Base-by-base conservation (phyloP, 2,329 filamentous ascomycete genomes). In the Cercospora sp. region DNA sequence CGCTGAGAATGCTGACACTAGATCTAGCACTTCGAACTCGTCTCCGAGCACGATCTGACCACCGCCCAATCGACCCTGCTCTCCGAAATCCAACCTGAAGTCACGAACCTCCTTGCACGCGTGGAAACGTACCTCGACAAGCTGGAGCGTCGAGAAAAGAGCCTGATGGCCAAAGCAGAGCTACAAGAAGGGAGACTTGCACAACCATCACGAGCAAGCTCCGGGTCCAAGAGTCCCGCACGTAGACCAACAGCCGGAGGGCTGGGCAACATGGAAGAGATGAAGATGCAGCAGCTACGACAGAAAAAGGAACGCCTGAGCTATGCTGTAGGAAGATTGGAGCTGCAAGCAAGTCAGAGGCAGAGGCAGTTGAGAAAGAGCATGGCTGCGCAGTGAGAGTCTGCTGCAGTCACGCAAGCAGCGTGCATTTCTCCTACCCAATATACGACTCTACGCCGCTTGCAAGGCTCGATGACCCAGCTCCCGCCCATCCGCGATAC, bases 41-140 rank as follows among this genome's bases (percentile, higher is more conserved):
- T 97, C 74, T 92, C 93, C 16, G 92, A 97, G 78, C 88, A 91
- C 12, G 91, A 91, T 62, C 88, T 97, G 55, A 89, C 90, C 69
- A 87, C 90, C 70, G 94, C 94, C 34, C 94, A 97, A 80, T 85
- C 91, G 72, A 90, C 92, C 4, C 88, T 97, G 18, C 90, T 93
- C 74, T 91, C 92, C 75, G 93, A 97, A 78, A 95, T 97, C 73
- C 90, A 90, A n/a, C 94, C 94, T 8, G 93, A 93, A 79, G 91
- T 97, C 71, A 84, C 89, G 32, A 87, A 89, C 67, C 87, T 97
- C 2, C 88, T 97, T 62, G 87, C 89, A 70, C 90, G 93, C 72
- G 92, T 93, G n/a, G 89, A 93, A 72, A 89, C 90, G 70, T 90
- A 97, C 76, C 86, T 96, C 45, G 92, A 94, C 74, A 91, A 92